Conservation (phyloP, 306 rosid species). For the Chamaecrista fasciculata region DNA sequence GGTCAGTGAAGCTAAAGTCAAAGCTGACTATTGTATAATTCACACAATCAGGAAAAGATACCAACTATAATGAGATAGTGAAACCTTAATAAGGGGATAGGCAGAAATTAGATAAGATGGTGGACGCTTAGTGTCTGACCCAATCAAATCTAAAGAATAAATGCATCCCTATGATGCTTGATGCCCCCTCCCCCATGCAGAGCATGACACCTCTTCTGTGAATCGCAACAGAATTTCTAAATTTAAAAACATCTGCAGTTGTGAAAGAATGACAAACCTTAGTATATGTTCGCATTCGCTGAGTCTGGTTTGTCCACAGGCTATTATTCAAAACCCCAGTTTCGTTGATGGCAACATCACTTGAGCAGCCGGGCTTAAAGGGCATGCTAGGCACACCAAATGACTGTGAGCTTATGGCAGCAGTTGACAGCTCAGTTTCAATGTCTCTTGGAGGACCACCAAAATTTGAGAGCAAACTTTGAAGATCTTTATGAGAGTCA, state of each 20-base stretch:
- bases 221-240: neutral
- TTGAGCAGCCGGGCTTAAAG: slow-evolving; percentile 89
- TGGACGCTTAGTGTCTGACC: neutral
- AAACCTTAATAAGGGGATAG: too few species aligned
- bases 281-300: slow-evolving; percentile 88
- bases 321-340: slow-evolving; percentile 69
- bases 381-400: slow-evolving; percentile 81
- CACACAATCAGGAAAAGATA: too few species aligned
- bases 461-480: slow-evolving; percentile 81
- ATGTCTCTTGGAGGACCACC: slow-evolving; percentile 81
- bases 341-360: slow-evolving; percentile 79
- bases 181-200: neutral
- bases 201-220: neutral
- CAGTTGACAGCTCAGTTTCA: slow-evolving; percentile 91
- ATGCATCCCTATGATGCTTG: neutral
- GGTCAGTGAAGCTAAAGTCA: neutral
- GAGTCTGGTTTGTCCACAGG: slow-evolving; percentile 80
- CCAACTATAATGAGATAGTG: too few species aligned
- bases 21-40: too few species aligned
- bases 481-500: slow-evolving; percentile 94
- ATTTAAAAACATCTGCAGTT: neutral
- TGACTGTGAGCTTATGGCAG: slow-evolving; percentile 87
- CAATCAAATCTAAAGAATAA: neutral
- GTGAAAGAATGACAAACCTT: slow-evolving; percentile 55
- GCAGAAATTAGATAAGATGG: too few species aligned